Conservation (phyloP, 257 asterid genomes). For the Solanum lignicaule region DNA sequence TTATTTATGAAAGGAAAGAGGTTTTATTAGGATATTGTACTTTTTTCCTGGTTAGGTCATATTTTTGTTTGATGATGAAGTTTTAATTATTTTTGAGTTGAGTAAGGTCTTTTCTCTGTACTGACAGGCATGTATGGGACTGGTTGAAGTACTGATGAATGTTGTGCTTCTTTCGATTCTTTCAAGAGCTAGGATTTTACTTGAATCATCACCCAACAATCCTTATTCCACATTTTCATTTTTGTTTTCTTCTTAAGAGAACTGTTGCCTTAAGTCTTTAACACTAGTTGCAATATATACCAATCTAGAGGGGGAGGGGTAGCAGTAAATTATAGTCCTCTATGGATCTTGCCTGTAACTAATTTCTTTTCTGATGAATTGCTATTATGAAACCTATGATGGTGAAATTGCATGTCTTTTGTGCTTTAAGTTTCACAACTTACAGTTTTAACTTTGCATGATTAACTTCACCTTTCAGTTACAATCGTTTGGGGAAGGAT, state of each 20-base stretch:
- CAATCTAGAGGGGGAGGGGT: not conserved
- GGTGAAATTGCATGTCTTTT: not conserved
- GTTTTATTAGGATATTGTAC: not conserved
- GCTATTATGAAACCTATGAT: not conserved
- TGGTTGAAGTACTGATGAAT: not conserved
- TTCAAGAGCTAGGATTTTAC: not conserved
- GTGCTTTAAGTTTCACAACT: not conserved
- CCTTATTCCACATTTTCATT: not conserved
- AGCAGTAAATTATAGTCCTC: not conserved
- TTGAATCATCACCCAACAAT: not conserved
- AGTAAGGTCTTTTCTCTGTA: not conserved
- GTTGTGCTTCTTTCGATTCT: not conserved
- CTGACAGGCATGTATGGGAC: not conserved
- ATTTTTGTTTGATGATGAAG: not conserved
- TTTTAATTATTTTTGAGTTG: not conserved
- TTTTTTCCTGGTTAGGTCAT: not conserved
- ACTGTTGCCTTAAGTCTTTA: not conserved
- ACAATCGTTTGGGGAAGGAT: constrained; percentile 61
- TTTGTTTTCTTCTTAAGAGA: not conserved
- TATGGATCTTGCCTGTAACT: not conserved
- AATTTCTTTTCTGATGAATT: not conserved
- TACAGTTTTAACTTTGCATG: constrained; percentile 7
- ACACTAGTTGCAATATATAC: not conserved
- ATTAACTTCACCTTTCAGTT: constrained; percentile 37
- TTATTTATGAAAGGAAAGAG: not conserved